phyloP scores from a whole-genome alignment of 805 yeast genomes.

The Kuraishia borneana region DNA sequence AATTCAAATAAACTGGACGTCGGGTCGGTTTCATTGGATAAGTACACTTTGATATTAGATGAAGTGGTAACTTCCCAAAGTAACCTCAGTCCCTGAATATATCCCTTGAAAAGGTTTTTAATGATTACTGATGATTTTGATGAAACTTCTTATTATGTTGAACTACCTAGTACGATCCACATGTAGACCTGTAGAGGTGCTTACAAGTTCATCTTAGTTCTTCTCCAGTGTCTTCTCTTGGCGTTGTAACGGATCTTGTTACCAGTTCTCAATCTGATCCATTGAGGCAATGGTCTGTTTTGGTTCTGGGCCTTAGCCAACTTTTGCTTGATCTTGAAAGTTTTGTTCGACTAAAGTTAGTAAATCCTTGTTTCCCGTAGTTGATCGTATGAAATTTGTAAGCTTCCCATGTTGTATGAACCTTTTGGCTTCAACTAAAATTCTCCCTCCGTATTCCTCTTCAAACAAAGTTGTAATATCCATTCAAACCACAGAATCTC shows the following conservation, averaged over 20 bases:
- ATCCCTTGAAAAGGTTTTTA: too few species aligned
- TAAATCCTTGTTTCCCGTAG: conserved; percentile 27
- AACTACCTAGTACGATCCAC: too few species aligned
- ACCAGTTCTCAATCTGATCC: conserved; percentile 97
- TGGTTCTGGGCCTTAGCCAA: conserved; percentile 98
- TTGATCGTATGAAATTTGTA: too few species aligned
- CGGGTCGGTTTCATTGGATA: background rate
- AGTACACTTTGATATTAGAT: conserved; percentile 3
- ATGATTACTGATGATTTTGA: too few species aligned
- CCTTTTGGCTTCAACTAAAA: too few species aligned
- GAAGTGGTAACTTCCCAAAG: too few species aligned
- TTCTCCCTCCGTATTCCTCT: too few species aligned
- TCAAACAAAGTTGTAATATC: background rate
- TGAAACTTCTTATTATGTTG: too few species aligned
- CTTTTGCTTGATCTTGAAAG: conserved; percentile 96
- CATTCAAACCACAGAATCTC: background rate
- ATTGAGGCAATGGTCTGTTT: conserved; percentile 99
- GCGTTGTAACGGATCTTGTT: conserved; percentile 98
- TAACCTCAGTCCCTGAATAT: too few species aligned
- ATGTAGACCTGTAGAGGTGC: too few species aligned
- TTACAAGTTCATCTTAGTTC: conserved; percentile 97
- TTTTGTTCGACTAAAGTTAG: conserved; percentile 55
- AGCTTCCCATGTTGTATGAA: too few species aligned
- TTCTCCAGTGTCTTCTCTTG: conserved; percentile 99
- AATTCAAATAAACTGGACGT: too few species aligned